Evolutionary conservation across 345 rosid species (phyloP), one percentile per base, ranked within the genome.

Genomic region (Populus deltoides): DNA sequence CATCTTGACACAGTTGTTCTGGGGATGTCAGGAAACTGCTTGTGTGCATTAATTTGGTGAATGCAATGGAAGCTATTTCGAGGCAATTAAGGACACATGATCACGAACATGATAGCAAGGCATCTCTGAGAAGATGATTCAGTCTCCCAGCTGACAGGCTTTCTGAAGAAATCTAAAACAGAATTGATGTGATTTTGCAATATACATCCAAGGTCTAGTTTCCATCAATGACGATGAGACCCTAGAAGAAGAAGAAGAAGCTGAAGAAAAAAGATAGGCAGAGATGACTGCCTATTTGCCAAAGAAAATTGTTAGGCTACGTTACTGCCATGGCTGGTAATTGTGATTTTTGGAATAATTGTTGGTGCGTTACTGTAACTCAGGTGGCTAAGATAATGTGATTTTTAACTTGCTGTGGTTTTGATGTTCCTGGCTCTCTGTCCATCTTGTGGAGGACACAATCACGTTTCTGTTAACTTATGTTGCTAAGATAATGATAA

Each of bases 21-120:
- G 75, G 79, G 85, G 71, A 75, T 65, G 45, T 75, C 78, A 6
- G 77, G 84, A 79, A 86, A 83, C 49, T 66, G 45, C 43, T 72
- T 84, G 68, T 69, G 83, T 2, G 49, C 79, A 77, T 84, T n/a
- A n/a, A 77, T 84, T 82, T 4, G 73, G 78, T 55, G 75, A 85
- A 29, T 67, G 79, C 45, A 22, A 66, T 31, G 81, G 75, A 63
- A 57, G 36, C 38, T 75, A 71, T 41, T 84, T 78, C 29, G 82
- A 87, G 79, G 74, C 79, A 33, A n/a, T n/a, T n/a, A n/a, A 79
- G 80, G 88, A 78, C 81, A 20, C 77, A 84, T 79, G 81, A 55
- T 3, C 12, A 55, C 45, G 79, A 79, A 74, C 75, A 82, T 73
- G 84, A 69, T 24, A 57, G 27, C 4, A 53, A 75, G 66, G 62